A percentile compares a stretch with the other conserved stretches of the same genome.
phyloP scores from a whole-genome alignment of 192 early-diverging fungal genomes.

The Gamsiella multidivaricata region DNA sequence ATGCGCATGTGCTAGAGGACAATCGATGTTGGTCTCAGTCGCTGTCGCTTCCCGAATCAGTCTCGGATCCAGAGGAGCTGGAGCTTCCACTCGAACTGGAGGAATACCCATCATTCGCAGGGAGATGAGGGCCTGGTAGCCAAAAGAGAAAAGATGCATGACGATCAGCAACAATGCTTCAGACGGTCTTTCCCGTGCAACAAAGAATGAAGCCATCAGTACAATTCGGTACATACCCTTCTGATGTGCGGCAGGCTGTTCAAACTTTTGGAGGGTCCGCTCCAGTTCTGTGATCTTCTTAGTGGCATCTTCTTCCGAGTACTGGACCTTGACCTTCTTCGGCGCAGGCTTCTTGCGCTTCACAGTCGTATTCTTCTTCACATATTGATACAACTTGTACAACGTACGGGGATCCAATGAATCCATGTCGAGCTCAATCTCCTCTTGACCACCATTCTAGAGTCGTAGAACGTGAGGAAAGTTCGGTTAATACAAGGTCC shows the following conservation, averaged over 20 bases:
- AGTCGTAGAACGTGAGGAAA: not conserved
- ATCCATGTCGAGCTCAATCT: slow-evolving; percentile 98
- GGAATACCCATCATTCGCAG: slow-evolving; percentile 41
- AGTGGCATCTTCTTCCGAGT: slow-evolving; percentile 63
- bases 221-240: slow-evolving; percentile 47
- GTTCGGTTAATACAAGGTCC: not conserved
- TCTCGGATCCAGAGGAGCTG: slow-evolving; percentile 76
- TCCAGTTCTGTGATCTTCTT: slow-evolving; percentile 63
- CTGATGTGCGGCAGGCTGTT: slow-evolving; percentile 51
- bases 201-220: slow-evolving; percentile 39
- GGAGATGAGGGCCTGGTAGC: slow-evolving; percentile 26
- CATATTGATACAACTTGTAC: slow-evolving; percentile 88
- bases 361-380: slow-evolving; percentile 65
- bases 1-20: not conserved
- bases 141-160: not conserved
- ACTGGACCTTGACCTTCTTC: slow-evolving; percentile 62
- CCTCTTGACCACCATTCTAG: slow-evolving; percentile 72
- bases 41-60: slow-evolving; percentile 77
- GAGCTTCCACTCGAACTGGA: slow-evolving; percentile 68
- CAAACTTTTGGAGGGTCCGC: slow-evolving; percentile 61
- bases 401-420: slow-evolving; percentile 84
- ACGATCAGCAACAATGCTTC: not conserved
- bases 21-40: slow-evolving; percentile 18
- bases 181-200: too few species aligned
- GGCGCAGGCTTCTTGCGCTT: slow-evolving; percentile 60